phyloP scores from a whole-genome alignment of 2,329 filamentous ascomycete species.

The Fusarium mangiferae region DNA sequence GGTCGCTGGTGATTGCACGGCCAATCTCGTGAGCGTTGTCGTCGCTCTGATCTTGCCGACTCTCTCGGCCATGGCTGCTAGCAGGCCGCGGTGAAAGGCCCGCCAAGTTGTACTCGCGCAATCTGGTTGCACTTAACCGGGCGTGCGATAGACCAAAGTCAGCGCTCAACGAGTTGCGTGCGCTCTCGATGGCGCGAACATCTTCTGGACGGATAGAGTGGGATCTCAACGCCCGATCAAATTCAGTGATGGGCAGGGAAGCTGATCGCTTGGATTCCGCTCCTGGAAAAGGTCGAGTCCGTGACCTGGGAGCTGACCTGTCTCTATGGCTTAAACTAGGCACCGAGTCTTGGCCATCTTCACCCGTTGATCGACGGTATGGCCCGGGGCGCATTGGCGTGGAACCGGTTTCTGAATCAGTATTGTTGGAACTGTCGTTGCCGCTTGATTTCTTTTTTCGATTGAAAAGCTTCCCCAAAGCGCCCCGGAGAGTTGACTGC shows the following conservation, averaged over 20 bases:
- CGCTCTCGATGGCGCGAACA: slow-evolving; percentile 63
- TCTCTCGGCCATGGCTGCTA: slow-evolving; percentile 66
- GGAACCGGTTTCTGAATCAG: slow-evolving; percentile 35
- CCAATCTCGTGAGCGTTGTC: slow-evolving; percentile 67
- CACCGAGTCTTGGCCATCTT: slow-evolving; percentile 27
- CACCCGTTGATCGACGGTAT: slow-evolving; percentile 32
- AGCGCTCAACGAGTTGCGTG: slow-evolving; percentile 62
- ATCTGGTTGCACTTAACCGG: slow-evolving; percentile 42
- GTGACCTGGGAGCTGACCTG: slow-evolving; percentile 49
- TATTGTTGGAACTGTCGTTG: slow-evolving; percentile 35
- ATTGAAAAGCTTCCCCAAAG: slow-evolving; percentile 68
- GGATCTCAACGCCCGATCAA: slow-evolving; percentile 68
- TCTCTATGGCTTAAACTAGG: slow-evolving; percentile 28
- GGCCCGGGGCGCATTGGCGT: slow-evolving; percentile 42
- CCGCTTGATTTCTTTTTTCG: slow-evolving; percentile 60
- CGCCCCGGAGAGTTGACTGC: slow-evolving; percentile 66
- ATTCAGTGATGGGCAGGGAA: slow-evolving; percentile 70
- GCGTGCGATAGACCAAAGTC: slow-evolving; percentile 54
- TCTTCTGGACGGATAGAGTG: slow-evolving; percentile 69
- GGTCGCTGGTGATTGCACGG: slow-evolving; percentile 69
- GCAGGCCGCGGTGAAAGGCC: slow-evolving; percentile 70
- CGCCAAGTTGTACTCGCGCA: slow-evolving; percentile 55
- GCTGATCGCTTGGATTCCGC: slow-evolving; percentile 63
- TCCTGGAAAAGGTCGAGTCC: slow-evolving; percentile 50
- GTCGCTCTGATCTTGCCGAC: slow-evolving; percentile 49